Percentiles rank a stretch among this genome's conserved stretches.
Evolutionary conservation across 108 stramenopile genomes (phyloP).

Genomic region (Skeletonema tropicum): DNA sequence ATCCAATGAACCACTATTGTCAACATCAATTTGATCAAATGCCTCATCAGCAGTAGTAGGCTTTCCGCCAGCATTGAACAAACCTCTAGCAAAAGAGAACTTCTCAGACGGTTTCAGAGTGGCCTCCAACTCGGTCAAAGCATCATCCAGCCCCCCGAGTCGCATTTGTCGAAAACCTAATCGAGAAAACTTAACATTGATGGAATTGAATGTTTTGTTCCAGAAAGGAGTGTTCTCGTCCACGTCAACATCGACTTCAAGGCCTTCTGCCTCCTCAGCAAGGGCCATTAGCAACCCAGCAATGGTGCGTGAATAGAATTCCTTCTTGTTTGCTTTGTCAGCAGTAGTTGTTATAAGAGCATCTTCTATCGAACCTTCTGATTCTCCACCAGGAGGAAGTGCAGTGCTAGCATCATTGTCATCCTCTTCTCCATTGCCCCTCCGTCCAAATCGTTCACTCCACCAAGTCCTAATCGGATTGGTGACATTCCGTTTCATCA

Average conservation of each 20-base stretch:
- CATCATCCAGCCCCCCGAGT: constrained; percentile 64
- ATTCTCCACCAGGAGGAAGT: not conserved
- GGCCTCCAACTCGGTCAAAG: constrained; percentile 24
- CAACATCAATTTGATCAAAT: constrained; percentile 81
- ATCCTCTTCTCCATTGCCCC: not conserved
- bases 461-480: not conserved
- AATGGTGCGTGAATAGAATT: constrained; percentile 74
- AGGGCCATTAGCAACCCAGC: constrained; percentile 79
- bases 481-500: not conserved
- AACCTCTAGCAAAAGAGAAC: constrained; percentile 1
- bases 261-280: constrained; percentile 73
- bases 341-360: not conserved
- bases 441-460: not conserved
- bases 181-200: constrained; percentile 77
- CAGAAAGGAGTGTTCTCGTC: constrained; percentile 59
- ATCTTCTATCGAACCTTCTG: not conserved
- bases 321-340: constrained; percentile 30
- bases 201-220: constrained; percentile 76
- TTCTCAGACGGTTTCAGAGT: constrained; percentile 18
- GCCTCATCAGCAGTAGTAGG: constrained; percentile 72
- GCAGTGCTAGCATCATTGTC: not conserved
- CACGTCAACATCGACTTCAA: constrained; percentile 65
- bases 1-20: constrained; percentile 80
- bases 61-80: constrained; percentile 13
- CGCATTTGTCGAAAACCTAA: constrained; percentile 75